Conservation (phyloP, 1,284 basidiomycete genomes). For the Puccinia brachypodii region DNA sequence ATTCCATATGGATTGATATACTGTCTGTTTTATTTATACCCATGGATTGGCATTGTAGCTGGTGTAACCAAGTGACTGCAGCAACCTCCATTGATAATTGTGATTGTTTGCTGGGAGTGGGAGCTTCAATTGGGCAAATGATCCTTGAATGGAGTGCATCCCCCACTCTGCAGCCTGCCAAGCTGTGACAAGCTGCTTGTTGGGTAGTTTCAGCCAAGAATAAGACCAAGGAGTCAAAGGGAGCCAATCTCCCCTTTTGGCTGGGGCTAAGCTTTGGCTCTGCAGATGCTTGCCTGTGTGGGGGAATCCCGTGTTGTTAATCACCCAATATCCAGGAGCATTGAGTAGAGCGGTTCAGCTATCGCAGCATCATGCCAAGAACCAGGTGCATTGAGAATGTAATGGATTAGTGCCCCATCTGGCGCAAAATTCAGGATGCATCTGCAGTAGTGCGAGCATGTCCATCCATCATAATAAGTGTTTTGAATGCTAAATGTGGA, state of each 20-base stretch:
- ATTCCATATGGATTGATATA: too few relatives aligned
- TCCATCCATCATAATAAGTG: background rate
- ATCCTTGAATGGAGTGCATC: constrained; percentile 57
- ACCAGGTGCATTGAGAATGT: constrained; percentile 59
- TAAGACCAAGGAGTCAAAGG: constrained; percentile 53
- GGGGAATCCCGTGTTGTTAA: constrained; percentile 61
- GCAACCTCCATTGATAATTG: constrained; percentile 53
- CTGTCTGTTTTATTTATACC: too few relatives aligned
- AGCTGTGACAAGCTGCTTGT: constrained; percentile 59
- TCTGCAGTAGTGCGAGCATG: background rate
- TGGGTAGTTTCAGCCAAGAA: constrained; percentile 52
- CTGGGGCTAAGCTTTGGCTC: constrained; percentile 59
- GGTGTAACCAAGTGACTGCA: too few relatives aligned
- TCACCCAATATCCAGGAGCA: constrained; percentile 59
- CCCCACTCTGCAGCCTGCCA: constrained; percentile 62
- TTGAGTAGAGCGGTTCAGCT: constrained; percentile 58
- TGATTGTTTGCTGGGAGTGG: constrained; percentile 57
- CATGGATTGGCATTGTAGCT: too few relatives aligned
- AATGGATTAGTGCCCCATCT: constrained; percentile 55
- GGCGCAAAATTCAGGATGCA: background rate
- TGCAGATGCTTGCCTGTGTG: constrained; percentile 54
- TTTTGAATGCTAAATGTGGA: background rate
- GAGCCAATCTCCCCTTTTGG: constrained; percentile 58
- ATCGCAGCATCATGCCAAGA: constrained; percentile 63
- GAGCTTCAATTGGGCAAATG: constrained; percentile 57